Evolutionary conservation across 2,329 filamentous ascomycete species (phyloP).

Genomic region (Cladosporium cucumerinum): DNA sequence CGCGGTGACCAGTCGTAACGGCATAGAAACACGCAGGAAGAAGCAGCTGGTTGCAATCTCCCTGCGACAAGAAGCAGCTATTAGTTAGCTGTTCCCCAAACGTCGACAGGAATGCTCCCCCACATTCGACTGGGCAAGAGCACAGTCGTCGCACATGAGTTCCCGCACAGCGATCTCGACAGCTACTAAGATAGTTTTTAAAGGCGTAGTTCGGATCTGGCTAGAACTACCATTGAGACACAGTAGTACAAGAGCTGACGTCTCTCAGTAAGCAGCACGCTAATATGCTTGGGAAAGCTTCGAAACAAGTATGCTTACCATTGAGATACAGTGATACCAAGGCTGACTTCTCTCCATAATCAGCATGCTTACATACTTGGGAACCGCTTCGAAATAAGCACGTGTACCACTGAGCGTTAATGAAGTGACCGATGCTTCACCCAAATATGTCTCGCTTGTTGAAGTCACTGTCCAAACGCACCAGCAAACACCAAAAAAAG

Average conservation of each 20-base stretch:
- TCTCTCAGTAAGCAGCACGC: neutral
- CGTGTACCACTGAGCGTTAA: neutral
- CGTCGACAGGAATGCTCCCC: neutral
- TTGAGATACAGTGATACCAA: no score
- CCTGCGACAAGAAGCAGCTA: neutral
- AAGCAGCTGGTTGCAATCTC: neutral
- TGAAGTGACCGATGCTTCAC: no score
- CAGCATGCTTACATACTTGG: no score
- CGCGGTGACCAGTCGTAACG: no score
- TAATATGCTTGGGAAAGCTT: neutral
- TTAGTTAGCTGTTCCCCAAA: neutral
- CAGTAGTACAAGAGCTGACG: neutral
- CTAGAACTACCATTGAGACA: neutral
- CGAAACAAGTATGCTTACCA: neutral
- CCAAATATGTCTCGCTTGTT: no score
- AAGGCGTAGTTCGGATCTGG: neutral
- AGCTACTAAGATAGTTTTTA: neutral
- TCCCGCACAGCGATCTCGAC: no score
- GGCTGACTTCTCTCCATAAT: no score
- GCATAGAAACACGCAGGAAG: neutral
- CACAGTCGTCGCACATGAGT: no score
- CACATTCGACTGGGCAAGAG: neutral
- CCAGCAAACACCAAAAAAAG: no score
- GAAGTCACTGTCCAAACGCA: no score
- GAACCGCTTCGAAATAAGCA: no score